phyloP scores from a whole-genome alignment of 805 yeast genomes.

The Wickerhamiella sorbophila region DNA sequence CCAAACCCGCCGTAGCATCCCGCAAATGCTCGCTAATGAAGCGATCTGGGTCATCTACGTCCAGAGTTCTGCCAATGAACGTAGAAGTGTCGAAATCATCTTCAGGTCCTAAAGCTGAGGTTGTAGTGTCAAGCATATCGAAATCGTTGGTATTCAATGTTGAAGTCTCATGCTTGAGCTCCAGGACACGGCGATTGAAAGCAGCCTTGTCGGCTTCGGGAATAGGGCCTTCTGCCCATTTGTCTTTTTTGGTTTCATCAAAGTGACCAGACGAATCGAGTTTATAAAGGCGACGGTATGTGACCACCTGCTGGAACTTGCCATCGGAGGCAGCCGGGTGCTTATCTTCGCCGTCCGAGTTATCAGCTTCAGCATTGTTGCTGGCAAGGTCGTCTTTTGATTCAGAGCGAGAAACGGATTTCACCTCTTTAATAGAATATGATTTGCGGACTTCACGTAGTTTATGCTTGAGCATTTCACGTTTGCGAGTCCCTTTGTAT shows the following conservation, averaged over 20 bases:
- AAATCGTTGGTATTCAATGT: not conserved
- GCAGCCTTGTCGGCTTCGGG: not conserved
- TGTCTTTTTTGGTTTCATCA: not conserved
- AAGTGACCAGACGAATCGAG: not conserved
- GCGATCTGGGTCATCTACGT: not conserved
- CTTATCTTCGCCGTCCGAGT: not conserved
- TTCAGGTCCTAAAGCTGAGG: not conserved
- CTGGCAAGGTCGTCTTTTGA: not conserved
- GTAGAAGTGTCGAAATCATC: not conserved
- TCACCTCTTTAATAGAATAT: not conserved
- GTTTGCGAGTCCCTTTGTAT: conserved; percentile 1
- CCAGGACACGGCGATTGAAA: not conserved
- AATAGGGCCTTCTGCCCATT: conserved; percentile 1
- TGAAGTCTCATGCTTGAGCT: not conserved
- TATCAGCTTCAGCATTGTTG: not conserved
- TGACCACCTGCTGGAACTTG: not conserved
- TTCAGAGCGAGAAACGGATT: not conserved
- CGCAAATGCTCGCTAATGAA: not conserved
- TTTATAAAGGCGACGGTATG: not conserved
- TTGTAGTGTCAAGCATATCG: not conserved
- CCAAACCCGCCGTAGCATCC: not conserved
- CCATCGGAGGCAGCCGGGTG: not conserved
- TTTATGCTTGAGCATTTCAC: conserved; percentile 2
- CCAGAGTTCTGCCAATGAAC: not conserved
- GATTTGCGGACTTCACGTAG: not conserved